A percentile compares a stretch with the other conserved stretches of the same genome.
These are phyloP conservation scores for Phytophthora sp. DNA, from an alignment of 352 stramenopile species.

Conservation along the genomic window DNA sequence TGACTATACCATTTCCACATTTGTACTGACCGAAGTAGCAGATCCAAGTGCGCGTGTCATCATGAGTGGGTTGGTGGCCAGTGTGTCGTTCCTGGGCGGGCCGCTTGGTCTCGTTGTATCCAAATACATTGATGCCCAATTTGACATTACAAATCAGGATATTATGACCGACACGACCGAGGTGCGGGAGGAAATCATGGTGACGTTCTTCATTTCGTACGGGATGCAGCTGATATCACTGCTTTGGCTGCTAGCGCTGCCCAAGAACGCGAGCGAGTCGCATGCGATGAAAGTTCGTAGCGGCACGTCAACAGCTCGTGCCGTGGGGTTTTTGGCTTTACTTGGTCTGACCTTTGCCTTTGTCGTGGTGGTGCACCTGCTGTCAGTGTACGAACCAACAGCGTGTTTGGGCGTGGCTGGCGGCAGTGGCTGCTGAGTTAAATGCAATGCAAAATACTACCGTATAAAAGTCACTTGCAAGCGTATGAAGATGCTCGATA, in stretches of 20 bases:
- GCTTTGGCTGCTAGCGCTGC: slow-evolving; percentile 52
- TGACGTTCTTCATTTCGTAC: slow-evolving; percentile 64
- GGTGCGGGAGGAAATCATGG: slow-evolving; percentile 52
- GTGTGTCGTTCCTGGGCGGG: slow-evolving; percentile 50
- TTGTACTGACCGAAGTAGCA: slow-evolving; percentile 56
- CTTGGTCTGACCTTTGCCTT: slow-evolving; percentile 31
- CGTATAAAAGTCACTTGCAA: background rate
- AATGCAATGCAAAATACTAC: no score
- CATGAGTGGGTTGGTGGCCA: slow-evolving; percentile 52
- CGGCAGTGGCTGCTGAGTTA: slow-evolving; percentile 48
- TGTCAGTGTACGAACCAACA: slow-evolving; percentile 61
- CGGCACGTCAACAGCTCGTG: slow-evolving; percentile 31
- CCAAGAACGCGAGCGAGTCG: slow-evolving; percentile 43
- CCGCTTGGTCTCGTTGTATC: slow-evolving; percentile 54
- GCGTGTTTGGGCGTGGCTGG: slow-evolving; percentile 54
- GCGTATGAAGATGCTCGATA: no score
- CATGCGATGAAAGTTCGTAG: slow-evolving; percentile 36
- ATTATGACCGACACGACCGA: slow-evolving; percentile 49
- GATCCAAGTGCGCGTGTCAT: slow-evolving; percentile 33
- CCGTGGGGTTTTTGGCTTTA: slow-evolving; percentile 25
- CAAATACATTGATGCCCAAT: slow-evolving; percentile 68
- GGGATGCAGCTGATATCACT: slow-evolving; percentile 54
- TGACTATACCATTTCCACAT: slow-evolving; percentile 59
- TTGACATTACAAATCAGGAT: slow-evolving; percentile 47
- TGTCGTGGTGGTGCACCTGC: slow-evolving; percentile 46